Conservation (phyloP, 192 early-diverging fungal species). For the Glomus cerebriforme region DNA sequence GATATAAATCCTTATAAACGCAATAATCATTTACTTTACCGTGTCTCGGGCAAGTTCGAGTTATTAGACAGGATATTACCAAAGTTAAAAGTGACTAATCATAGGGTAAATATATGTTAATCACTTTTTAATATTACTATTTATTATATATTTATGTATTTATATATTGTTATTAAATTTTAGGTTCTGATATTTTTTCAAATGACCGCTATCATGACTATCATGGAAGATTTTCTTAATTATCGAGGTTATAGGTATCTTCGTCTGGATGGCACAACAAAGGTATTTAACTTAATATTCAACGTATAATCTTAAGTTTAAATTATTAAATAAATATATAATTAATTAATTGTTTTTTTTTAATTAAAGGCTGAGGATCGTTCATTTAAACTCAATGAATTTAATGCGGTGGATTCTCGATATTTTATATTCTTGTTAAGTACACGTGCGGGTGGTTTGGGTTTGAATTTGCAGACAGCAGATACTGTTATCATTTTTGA, state of each 20-base stretch:
- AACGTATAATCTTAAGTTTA: too few species aligned
- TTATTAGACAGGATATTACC: conserved; percentile 92
- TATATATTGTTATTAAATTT: conserved; percentile 9
- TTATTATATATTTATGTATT: neutral
- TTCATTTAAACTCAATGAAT: conserved; percentile 71
- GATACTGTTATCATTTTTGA: conserved; percentile 99
- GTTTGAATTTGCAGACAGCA: conserved; percentile 52
- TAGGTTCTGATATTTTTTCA: conserved; percentile 80
- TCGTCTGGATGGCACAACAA: conserved; percentile 89
- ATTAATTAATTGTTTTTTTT: neutral
- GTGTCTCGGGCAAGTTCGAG: conserved; percentile 95
- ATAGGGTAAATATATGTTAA: conserved; percentile 73
- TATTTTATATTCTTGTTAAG: conserved; percentile 91
- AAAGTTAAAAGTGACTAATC: conserved; percentile 81
- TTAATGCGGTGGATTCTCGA: conserved; percentile 80
- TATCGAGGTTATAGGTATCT: conserved; percentile 73
- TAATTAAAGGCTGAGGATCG: conserved; percentile 74
- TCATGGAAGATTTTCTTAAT: conserved; percentile 93
- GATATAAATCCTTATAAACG: conserved; percentile 70
- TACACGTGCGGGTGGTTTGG: conserved; percentile 93
- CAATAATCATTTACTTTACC: conserved; percentile 78
- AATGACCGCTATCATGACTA: conserved; percentile 91
- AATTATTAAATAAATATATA: neutral
- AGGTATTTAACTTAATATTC: conserved; percentile 40
- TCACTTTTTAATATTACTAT: neutral